Evolutionary conservation across 2,329 filamentous ascomycete species (phyloP).

Genomic region (Coniella lustricola): DNA sequence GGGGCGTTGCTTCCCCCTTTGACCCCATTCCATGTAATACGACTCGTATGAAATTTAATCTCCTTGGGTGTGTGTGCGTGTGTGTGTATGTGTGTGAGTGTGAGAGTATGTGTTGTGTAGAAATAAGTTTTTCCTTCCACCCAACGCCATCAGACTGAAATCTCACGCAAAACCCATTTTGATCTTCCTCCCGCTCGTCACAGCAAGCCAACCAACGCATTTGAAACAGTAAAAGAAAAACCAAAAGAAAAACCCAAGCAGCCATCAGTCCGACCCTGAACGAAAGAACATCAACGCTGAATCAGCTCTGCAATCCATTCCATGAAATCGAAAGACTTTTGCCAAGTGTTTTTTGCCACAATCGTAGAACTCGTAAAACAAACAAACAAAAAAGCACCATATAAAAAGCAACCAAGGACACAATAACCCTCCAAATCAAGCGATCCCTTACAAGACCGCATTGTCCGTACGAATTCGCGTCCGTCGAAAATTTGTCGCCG

Average conservation of each 20-base stretch:
- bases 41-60: too few species aligned
- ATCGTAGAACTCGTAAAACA: not conserved
- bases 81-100: too few species aligned
- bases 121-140: not conserved
- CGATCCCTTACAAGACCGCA: not conserved
- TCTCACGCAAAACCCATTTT: too few species aligned
- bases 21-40: too few species aligned
- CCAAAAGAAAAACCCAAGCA: too few species aligned
- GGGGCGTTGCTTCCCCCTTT: too few species aligned
- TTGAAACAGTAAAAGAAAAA: too few species aligned
- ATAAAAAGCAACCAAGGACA: not conserved
- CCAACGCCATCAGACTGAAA: not conserved
- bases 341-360: not conserved
- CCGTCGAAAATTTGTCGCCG: too few species aligned
- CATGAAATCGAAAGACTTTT: not conserved
- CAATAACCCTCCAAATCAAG: not conserved
- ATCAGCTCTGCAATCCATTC: not conserved
- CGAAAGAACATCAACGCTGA: conserved; percentile 1
- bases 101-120: too few species aligned
- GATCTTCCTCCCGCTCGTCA: not conserved
- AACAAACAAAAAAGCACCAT: not conserved
- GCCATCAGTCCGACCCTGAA: not conserved
- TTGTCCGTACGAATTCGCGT: not conserved
- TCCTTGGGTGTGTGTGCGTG: too few species aligned
- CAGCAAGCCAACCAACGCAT: not conserved